Base-by-base conservation (phyloP, 495 filamentous ascomycete genomes). In the Opeltia flavorubescens region DNA sequence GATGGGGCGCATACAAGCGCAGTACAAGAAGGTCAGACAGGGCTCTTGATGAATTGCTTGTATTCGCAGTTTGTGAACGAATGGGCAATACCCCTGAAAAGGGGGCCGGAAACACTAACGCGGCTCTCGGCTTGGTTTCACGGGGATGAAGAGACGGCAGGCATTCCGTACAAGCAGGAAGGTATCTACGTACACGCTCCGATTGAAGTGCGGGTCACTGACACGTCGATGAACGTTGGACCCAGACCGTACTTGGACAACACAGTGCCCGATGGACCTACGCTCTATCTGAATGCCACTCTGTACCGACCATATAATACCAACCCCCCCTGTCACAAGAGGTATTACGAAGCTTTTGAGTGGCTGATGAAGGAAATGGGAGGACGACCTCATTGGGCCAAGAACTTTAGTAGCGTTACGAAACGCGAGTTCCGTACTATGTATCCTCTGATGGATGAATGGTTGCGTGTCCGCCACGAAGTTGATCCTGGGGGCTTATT, bases 31-130 rank as follows among this genome's bases (percentile, higher is more conserved):
- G 79, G 78, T 30, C 77, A 84, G 18, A 60, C 78, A 43, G 93
- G 87, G 7, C 70, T 98, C 47, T 68, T 94, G 36, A 87, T 98
- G 84, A 89, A 98, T 62, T 98, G 91, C 60, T 74, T 95, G 15
- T 98, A 93, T 65, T 87, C 81, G 18, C 91, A 98, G 60, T 93
- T 86, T 55, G 91, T 98, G 38, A 94, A 98, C 59, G 91, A 98
- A 59, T 98, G 91, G 91, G 89, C 89, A 4, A 74, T 98, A 41
- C 91, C 91, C 5, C 66, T 98, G n/a, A 64, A 77, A 52, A 80
- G 83, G 50, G 91, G 93, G 0, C 91, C 91, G 15, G 89, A 94
- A 61, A 86, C 89, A 2, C 78, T 98, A 25, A 73, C 64, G 24
- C 81, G 91, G 23, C 72, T 98, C 17, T 80, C 78, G 24, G 78